These are phyloP conservation scores for Nepenthes gracilis DNA, from an alignment of 148 eudicot genomes.

Conservation along the genomic window DNA sequence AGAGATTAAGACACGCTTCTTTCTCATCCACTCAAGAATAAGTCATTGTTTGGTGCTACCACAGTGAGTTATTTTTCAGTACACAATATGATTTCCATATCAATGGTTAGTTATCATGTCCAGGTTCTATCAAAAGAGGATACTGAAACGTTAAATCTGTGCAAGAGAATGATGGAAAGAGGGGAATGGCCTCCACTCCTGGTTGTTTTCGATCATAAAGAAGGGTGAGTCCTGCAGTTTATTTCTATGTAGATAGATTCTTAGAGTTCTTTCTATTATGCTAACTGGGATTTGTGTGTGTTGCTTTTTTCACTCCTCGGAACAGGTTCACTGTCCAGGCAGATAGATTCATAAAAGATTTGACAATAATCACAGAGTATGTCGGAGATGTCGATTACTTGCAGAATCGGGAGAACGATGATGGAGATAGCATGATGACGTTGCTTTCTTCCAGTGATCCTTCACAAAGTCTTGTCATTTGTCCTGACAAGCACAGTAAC, in stretches of 20 bases:
- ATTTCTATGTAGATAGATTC: neutral
- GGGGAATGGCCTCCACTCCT: constrained; percentile 98
- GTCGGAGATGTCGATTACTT: constrained; percentile 95
- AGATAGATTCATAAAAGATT: constrained; percentile 61
- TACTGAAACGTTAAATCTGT: constrained; percentile 40
- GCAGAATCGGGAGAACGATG: constrained; percentile 68
- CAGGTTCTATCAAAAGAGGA: constrained; percentile 74
- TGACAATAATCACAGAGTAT: constrained; percentile 88
- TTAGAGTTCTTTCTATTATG: neutral
- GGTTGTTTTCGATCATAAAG: constrained; percentile 79
- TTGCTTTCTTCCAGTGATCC: constrained; percentile 54
- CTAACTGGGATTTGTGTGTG: neutral
- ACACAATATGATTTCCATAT: neutral
- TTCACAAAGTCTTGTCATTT: constrained; percentile 69
- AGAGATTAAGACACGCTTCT: no score
- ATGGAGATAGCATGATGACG: constrained; percentile 97
- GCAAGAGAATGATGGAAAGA: constrained; percentile 80
- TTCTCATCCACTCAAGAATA: no score
- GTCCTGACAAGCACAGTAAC: constrained; percentile 89
- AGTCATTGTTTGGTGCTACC: no score
- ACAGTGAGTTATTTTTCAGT: no score
- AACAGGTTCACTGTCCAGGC: constrained; percentile 91
- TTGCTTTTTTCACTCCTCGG: neutral
- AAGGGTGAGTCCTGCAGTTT: constrained; percentile 47
- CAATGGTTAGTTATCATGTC: neutral